A percentile compares a stretch with the other conserved stretches of the same genome.
These are phyloP conservation scores for Microdochium nivale DNA, from an alignment of 2,329 filamentous ascomycete species.

Conservation along the genomic window DNA sequence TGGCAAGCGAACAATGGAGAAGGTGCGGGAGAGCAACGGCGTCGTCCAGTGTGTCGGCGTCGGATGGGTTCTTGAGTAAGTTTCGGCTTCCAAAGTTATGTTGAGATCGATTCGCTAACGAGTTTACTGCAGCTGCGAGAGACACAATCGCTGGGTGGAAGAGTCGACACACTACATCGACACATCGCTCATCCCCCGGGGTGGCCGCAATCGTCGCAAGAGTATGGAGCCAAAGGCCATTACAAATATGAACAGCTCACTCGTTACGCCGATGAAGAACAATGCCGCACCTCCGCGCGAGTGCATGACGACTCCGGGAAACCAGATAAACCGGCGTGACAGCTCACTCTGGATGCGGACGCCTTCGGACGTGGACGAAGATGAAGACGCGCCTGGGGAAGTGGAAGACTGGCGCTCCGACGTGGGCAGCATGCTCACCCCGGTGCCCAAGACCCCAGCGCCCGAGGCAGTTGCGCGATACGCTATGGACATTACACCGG, in stretches of 20 bases:
- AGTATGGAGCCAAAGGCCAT: constrained; percentile 72
- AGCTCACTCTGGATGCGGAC: constrained; percentile 48
- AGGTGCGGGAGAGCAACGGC: constrained; percentile 63
- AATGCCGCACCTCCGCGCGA: constrained; percentile 17
- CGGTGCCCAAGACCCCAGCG: constrained; percentile 49
- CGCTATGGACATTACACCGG: constrained; percentile 38
- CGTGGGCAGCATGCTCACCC: constrained; percentile 35
- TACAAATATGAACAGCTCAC: constrained; percentile 58
- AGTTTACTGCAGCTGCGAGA: constrained; percentile 51
- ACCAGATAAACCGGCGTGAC: constrained; percentile 42
- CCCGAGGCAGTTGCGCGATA: constrained; percentile 45
- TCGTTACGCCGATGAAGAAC: constrained; percentile 36
- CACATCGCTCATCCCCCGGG: constrained; percentile 56
- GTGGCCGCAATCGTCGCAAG: constrained; percentile 64
- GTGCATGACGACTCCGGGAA: constrained; percentile 32
- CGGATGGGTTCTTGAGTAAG: constrained; percentile 82
- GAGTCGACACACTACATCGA: constrained; percentile 64
- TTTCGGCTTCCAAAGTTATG: constrained; percentile 13
- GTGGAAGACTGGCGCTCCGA: constrained; percentile 26
- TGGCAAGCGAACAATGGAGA: constrained; percentile 70
- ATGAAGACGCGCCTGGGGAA: constrained; percentile 20
- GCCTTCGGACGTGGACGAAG: constrained; percentile 33
- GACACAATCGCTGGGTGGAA: constrained; percentile 68
- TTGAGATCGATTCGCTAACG: constrained; percentile 14
- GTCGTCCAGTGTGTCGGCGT: constrained; percentile 81